Percentiles rank a stretch among this genome's conserved stretches.
These are phyloP conservation scores for Claviceps sp. DNA, from an alignment of 2,329 filamentous ascomycete species.

Conservation along the genomic window DNA sequence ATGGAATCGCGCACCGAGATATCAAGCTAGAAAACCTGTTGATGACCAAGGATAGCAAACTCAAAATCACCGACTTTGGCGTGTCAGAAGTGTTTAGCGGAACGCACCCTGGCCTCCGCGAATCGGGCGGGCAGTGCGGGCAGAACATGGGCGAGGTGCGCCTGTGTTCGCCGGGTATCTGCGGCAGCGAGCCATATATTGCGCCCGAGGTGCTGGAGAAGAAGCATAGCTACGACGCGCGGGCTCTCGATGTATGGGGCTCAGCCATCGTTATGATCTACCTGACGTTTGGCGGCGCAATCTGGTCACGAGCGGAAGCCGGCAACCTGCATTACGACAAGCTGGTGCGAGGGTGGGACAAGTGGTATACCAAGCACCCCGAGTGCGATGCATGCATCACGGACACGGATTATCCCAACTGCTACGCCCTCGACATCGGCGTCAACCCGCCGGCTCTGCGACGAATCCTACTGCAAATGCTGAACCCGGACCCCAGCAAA, in stretches of 20 bases:
- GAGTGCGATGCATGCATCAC: conserved; percentile 25
- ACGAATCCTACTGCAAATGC: conserved; percentile 64
- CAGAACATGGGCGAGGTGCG: conserved; percentile 58
- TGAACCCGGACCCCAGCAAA: conserved; percentile 61
- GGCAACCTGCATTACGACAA: conserved; percentile 47
- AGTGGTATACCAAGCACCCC: conserved; percentile 46
- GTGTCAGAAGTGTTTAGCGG: conserved; percentile 78
- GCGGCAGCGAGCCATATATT: conserved; percentile 76
- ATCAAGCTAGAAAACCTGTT: conserved; percentile 84
- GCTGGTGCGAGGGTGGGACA: conserved; percentile 54
- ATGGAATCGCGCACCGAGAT: conserved; percentile 82
- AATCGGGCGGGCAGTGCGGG: conserved; percentile 60
- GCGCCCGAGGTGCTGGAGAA: conserved; percentile 72
- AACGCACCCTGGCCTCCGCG: conserved; percentile 63
- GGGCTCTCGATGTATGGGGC: conserved; percentile 75
- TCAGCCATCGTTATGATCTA: conserved; percentile 73
- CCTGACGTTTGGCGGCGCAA: conserved; percentile 55
- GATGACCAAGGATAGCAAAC: conserved; percentile 62
- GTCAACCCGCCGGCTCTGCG: conserved; percentile 57
- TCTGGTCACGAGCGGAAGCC: conserved; percentile 58
- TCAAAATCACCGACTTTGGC: conserved; percentile 89
- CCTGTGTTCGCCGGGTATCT: conserved; percentile 65
- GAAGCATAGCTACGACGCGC: conserved; percentile 53
- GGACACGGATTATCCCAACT: conserved; percentile 52
- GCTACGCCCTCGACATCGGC: conserved; percentile 48